Conservation (phyloP, 495 filamentous ascomycete species). For the Xylaria acuta region DNA sequence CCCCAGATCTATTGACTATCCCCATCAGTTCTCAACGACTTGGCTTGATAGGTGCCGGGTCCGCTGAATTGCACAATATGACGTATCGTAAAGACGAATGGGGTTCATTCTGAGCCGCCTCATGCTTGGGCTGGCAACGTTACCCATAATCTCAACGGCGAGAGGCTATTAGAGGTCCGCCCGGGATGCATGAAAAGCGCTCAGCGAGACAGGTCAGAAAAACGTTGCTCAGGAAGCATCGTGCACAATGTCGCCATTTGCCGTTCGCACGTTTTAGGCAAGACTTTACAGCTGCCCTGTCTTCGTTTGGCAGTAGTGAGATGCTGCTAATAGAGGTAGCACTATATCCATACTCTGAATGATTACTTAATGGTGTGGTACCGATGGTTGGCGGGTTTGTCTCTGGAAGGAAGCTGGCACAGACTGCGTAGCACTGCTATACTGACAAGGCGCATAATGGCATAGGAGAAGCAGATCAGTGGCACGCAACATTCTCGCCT, state of each 20-base stretch:
- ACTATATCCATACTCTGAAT: background rate
- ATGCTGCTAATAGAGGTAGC: background rate
- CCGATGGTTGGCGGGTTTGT: background rate
- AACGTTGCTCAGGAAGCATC: background rate
- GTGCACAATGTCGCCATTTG: background rate
- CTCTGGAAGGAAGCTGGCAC: constrained; percentile 5
- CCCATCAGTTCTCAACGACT: background rate
- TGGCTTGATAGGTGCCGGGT: background rate
- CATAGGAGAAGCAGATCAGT: background rate
- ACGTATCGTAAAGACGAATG: background rate
- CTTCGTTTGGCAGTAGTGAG: background rate
- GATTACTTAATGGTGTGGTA: background rate
- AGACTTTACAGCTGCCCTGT: background rate
- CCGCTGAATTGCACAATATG: background rate
- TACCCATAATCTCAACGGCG: background rate
- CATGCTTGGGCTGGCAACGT: background rate
- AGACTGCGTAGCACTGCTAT: background rate
- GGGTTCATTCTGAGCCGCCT: background rate
- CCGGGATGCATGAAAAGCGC: background rate
- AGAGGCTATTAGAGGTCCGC: background rate
- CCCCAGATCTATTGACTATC: too few species aligned
- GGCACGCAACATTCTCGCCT: background rate
- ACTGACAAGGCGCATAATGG: background rate
- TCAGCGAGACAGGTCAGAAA: background rate
- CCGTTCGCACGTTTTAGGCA: background rate